Evolutionary conservation across 257 asterid genomes (phyloP).

Genomic region (Eustoma russellianum): DNA sequence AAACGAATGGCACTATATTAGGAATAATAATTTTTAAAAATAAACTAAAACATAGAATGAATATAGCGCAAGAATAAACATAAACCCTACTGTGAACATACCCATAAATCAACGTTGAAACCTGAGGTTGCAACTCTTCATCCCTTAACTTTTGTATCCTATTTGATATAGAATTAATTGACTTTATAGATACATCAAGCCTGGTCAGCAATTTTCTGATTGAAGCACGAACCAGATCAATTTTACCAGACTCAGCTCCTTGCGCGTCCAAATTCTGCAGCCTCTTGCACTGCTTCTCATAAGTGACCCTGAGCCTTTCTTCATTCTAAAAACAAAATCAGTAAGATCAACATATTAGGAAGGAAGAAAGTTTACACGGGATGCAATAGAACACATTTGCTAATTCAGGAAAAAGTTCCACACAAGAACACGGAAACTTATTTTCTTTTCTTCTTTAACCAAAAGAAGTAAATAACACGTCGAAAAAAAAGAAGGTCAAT

Average conservation of each 20-base stretch:
- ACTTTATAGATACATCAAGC: slow-evolving; percentile 67
- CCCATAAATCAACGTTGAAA: slow-evolving; percentile 79
- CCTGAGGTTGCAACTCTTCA: slow-evolving; percentile 84
- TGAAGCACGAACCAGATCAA: slow-evolving; percentile 62
- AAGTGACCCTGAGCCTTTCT: slow-evolving; percentile 63
- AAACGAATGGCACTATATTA: no score
- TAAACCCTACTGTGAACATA: slow-evolving; percentile 22
- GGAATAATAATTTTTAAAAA: background rate
- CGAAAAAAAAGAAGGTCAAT: no score
- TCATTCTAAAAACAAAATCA: slow-evolving; percentile 66
- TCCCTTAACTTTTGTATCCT: slow-evolving; percentile 85
- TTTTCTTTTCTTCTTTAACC: no score
- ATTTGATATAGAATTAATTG: slow-evolving; percentile 63
- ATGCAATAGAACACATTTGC: background rate
- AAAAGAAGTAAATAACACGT: no score
- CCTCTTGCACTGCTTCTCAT: slow-evolving; percentile 69
- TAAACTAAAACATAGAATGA: background rate
- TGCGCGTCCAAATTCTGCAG: slow-evolving; percentile 51
- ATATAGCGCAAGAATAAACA: no score
- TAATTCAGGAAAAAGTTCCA: background rate
- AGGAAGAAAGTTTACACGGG: background rate
- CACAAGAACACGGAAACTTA: no score
- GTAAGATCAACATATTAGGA: slow-evolving; percentile 2
- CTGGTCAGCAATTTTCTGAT: slow-evolving; percentile 51
- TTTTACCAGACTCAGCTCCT: slow-evolving; percentile 80